Base-by-base conservation (phyloP, 148 eudicot genomes). In the Talinum fruticosum region DNA sequence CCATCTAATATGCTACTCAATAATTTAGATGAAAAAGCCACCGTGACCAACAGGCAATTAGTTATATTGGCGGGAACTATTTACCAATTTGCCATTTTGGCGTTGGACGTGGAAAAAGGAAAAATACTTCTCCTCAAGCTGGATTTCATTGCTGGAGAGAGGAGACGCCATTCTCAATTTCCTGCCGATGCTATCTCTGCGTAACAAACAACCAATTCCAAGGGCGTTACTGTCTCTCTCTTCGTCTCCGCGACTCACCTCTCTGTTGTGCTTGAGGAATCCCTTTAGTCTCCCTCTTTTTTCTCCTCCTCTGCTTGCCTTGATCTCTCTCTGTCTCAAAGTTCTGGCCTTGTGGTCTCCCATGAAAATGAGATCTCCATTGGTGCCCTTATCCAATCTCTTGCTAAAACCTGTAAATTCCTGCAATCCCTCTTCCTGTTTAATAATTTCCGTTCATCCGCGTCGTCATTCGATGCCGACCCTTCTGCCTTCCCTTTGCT, bases 341-440 rank as follows among this genome's bases (percentile, higher is more conserved):
- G 26, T 35, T 68, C 45, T 47, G 10, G 33, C 73, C 5, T 24
- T 38, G 29, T 24, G 8, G 28, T 74, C 61, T n/a, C n/a, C n/a
- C n/a, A n/a, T n/a, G 12, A 12, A 8, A 33, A 19, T 49, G 24
- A 24, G 34, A 36, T 35, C 12, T 26, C 53, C 72, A 76, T 67
- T 68, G 30, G 45, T 66, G 28, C 77, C 47, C 81, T 83, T 18
- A 77, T 79, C 30, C 71, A 83, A 34, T 19, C 67, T 10, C 62
- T 86, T 37, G 34, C 21, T 41, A 59, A 79, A 79, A 38, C 77
- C 75, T 71, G 65, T 18, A 82, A 82, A 76, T 75, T 71, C 53
- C 53, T 77, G 35, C 86, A 86, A 77, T 82, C 86, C 16, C 68
- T 82, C 35, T 73, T 79, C 33, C 78, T 83, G 21, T 86, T 84